Evolutionary conservation across 1,139 yeast genomes (phyloP).

Genomic region (Zygoascus sp.): DNA sequence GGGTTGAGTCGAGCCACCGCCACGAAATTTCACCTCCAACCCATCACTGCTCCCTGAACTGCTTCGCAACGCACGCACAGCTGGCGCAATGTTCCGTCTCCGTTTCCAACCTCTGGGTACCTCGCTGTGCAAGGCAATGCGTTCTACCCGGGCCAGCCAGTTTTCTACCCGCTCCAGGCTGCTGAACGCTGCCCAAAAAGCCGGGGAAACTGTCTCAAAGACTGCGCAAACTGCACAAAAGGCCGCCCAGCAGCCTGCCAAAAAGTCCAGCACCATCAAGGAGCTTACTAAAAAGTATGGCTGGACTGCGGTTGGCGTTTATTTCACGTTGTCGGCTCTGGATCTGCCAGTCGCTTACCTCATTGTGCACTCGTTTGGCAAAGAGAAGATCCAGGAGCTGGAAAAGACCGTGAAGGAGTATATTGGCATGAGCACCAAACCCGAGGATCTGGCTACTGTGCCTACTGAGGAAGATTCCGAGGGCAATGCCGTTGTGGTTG

Average conservation of each 20-base stretch:
- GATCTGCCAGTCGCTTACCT: constrained; percentile 83
- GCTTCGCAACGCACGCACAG: neutral
- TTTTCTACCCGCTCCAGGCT: neutral
- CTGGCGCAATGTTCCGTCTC: neutral
- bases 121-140: neutral
- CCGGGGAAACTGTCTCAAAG: neutral
- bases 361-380: constrained; percentile 81
- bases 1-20: too few species aligned
- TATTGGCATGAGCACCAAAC: constrained; percentile 28
- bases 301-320: constrained; percentile 83
- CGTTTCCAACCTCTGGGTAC: neutral
- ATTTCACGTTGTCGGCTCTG: constrained; percentile 59
- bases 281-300: constrained; percentile 83
- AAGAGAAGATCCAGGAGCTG: constrained; percentile 64
- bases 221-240: neutral
- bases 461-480: constrained; percentile 19
- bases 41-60: neutral
- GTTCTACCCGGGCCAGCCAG: neutral
- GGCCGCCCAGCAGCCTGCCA: neutral
- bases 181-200: constrained; percentile 1
- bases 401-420: constrained; percentile 56
- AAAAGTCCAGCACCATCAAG: constrained; percentile 39
- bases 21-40: constrained; percentile 1
- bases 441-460: constrained; percentile 29
- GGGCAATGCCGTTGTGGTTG: constrained; percentile 11